A percentile compares a stretch with the other conserved stretches of the same genome.
phyloP scores from a whole-genome alignment of 139 green algal genomes.

The Chlorella sp. region DNA sequence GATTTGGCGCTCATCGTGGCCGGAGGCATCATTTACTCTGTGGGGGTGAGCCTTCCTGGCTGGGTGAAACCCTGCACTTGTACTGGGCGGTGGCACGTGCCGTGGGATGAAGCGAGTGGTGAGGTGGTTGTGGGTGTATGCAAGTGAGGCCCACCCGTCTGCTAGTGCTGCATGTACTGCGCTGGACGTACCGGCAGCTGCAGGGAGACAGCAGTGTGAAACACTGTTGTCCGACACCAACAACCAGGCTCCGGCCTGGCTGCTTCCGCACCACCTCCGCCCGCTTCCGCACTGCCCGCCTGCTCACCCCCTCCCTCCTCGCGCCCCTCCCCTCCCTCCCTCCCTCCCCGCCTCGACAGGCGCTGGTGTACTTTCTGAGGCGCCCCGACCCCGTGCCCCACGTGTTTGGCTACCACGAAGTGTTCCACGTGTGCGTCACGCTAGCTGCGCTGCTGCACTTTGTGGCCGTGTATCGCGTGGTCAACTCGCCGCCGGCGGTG shows the following conservation, averaged over 20 bases:
- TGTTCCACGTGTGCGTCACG: constrained; percentile 52
- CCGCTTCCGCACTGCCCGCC: neutral
- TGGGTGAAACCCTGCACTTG: too few relatives aligned
- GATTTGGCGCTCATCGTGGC: constrained; percentile 17
- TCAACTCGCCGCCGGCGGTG: constrained; percentile 24
- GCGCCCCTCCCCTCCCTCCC: neutral
- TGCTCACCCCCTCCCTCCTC: neutral
- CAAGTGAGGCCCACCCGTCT: too few relatives aligned
- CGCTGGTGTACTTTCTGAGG: constrained; percentile 36
- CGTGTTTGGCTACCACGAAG: constrained; percentile 61
- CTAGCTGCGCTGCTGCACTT: constrained; percentile 46
- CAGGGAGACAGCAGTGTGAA: too few relatives aligned
- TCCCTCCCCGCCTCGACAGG: neutral
- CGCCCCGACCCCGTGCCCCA: constrained; percentile 46
- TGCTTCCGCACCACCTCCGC: neutral
- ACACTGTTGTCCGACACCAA: too few relatives aligned
- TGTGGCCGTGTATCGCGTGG: constrained; percentile 38
- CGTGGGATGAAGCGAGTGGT: neutral
- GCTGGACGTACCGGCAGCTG: too few relatives aligned
- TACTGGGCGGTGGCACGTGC: neutral
- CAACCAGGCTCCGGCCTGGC: neutral
- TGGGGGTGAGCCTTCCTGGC: constrained; percentile 11
- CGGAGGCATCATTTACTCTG: constrained; percentile 13
- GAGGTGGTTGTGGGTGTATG: neutral
- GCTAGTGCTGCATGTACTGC: too few relatives aligned